Percentiles rank a stretch among this genome's conserved stretches.
Evolutionary conservation across 2,329 filamentous ascomycete species (phyloP).

Genomic region (Cylindrodendrum hubeiense): DNA sequence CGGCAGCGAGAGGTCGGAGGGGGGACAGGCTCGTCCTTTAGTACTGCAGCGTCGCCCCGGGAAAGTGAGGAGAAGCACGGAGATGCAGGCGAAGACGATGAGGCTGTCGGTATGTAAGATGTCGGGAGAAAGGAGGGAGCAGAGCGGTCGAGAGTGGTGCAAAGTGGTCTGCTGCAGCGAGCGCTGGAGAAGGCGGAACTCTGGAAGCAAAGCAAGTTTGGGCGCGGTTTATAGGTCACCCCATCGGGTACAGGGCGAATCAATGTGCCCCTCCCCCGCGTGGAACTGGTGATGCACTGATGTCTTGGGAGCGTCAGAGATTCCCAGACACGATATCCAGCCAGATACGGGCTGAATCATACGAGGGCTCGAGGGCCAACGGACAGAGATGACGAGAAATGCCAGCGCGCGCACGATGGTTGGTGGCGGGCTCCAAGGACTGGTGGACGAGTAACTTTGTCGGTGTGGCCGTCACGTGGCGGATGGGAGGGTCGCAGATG

Average conservation of each 20-base stretch:
- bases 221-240: slow-evolving; percentile 40
- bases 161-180: slow-evolving; percentile 18
- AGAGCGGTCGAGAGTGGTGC: slow-evolving; percentile 12
- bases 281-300: slow-evolving; percentile 35
- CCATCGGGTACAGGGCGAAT: slow-evolving; percentile 39
- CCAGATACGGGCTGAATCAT: slow-evolving; percentile 36
- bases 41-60: slow-evolving; percentile 1
- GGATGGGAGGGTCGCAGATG: slow-evolving; percentile 18
- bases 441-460: slow-evolving; percentile 36
- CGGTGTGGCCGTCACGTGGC: slow-evolving; percentile 46
- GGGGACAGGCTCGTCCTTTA: slow-evolving; percentile 15
- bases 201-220: slow-evolving; percentile 38
- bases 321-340: slow-evolving; percentile 27
- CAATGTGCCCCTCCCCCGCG: slow-evolving; percentile 43
- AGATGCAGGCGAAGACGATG: not conserved
- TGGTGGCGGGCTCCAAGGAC: slow-evolving; percentile 29
- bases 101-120: not conserved
- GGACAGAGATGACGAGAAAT: slow-evolving; percentile 22
- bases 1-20: slow-evolving; percentile 18
- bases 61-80: not conserved
- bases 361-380: slow-evolving; percentile 25
- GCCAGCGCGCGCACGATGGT: slow-evolving; percentile 21
- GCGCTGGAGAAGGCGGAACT: slow-evolving; percentile 37
- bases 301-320: slow-evolving; percentile 35
- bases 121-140: slow-evolving; percentile 25